phyloP scores from a whole-genome alignment of 257 asterid species.

The Solanum chiquidenum region DNA sequence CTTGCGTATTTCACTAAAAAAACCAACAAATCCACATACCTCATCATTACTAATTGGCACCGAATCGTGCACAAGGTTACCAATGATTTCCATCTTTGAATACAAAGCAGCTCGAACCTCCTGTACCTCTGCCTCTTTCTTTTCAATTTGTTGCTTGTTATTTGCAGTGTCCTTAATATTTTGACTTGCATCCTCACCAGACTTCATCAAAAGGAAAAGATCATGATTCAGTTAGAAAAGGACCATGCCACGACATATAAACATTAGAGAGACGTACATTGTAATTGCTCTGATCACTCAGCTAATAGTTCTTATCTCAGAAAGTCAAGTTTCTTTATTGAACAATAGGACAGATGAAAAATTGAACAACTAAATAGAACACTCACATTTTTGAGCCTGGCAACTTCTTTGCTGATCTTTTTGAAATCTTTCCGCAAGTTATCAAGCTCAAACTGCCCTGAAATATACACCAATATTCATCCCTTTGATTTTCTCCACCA shows the following conservation, averaged over 20 bases:
- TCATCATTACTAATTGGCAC: slow-evolving; percentile 76
- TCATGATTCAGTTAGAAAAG: neutral
- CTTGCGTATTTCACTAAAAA: neutral
- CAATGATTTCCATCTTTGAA: slow-evolving; percentile 47
- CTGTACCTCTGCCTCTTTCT: slow-evolving; percentile 70
- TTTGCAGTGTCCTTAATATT: slow-evolving; percentile 43
- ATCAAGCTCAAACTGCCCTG: slow-evolving; percentile 82
- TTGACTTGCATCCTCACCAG: slow-evolving; percentile 50
- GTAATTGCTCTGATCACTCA: no score
- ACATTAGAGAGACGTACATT: neutral
- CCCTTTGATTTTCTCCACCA: neutral
- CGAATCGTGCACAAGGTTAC: slow-evolving; percentile 91
- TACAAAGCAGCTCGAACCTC: slow-evolving; percentile 58
- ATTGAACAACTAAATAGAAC: neutral
- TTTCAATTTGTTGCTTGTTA: slow-evolving; percentile 40
- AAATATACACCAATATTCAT: slow-evolving; percentile 6
- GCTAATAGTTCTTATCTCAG: no score
- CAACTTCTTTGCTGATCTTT: slow-evolving; percentile 59
- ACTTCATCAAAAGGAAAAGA: slow-evolving; percentile 18
- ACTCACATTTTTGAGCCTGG: slow-evolving; percentile 71
- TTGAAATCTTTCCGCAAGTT: slow-evolving; percentile 61
- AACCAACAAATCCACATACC: slow-evolving; percentile 24
- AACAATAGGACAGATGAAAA: neutral
- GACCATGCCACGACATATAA: neutral
- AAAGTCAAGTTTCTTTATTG: neutral